phyloP scores from a whole-genome alignment of 2,329 filamentous ascomycete species.

The Arthrinium phaeospermum region DNA sequence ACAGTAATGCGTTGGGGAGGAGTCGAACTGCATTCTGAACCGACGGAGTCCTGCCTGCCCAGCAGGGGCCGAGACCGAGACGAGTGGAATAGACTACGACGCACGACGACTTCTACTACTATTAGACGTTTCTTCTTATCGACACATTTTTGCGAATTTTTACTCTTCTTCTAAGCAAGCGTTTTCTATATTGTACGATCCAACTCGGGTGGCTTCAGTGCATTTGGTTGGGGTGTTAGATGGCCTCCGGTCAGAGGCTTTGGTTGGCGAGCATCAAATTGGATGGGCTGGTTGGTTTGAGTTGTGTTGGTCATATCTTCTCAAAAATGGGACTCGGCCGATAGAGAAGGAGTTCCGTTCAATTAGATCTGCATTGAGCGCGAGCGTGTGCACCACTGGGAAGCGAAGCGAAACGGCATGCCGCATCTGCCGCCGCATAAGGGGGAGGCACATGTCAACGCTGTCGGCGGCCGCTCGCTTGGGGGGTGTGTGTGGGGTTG shows the following conservation, averaged over 20 bases:
- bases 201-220: neutral
- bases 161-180: conserved; percentile 8
- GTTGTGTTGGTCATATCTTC: neutral
- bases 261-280: neutral
- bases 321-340: neutral
- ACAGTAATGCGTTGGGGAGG: neutral
- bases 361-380: neutral
- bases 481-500: no score
- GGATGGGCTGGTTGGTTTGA: neutral
- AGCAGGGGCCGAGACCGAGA: neutral
- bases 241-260: neutral
- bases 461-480: neutral
- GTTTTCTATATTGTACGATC: conserved; percentile 10
- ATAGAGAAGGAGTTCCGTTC: neutral
- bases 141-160: neutral
- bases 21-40: neutral
- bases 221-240: neutral
- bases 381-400: neutral
- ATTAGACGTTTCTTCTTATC: neutral
- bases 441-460: neutral
- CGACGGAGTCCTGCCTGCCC: neutral
- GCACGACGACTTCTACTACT: neutral
- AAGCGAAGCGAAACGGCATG: neutral
- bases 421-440: neutral
- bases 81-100: neutral